These are phyloP conservation scores for Fusarium sp. DNA, from an alignment of 2,329 filamentous ascomycete genomes.

Conservation along the genomic window DNA sequence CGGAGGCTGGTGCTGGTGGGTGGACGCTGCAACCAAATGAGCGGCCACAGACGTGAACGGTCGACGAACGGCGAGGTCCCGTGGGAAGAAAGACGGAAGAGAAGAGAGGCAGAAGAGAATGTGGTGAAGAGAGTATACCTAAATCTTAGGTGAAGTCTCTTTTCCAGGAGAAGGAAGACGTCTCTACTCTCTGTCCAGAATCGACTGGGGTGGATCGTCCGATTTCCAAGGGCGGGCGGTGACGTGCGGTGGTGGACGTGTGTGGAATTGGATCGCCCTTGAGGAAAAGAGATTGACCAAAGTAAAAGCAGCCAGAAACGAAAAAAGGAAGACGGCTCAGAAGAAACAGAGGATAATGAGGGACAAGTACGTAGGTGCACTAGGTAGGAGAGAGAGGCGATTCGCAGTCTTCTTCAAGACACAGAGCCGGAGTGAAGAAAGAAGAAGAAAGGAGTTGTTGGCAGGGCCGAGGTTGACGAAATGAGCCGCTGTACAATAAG, in stretches of 20 bases:
- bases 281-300: constrained; percentile 10
- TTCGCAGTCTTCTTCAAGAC: constrained; percentile 8
- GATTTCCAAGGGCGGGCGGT: constrained; percentile 36
- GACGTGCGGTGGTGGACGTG: constrained; percentile 35
- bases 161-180: constrained; percentile 28
- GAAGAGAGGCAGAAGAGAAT: not conserved
- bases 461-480: not conserved
- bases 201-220: constrained; percentile 37
- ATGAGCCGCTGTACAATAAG: constrained; percentile 11
- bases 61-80: constrained; percentile 3
- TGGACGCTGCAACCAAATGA: constrained; percentile 28
- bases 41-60: constrained; percentile 18
- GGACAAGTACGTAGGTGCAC: constrained; percentile 29
- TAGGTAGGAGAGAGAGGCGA: constrained; percentile 8
- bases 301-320: constrained; percentile 1
- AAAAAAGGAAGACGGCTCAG: not conserved
- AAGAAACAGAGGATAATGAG: constrained; percentile 21
- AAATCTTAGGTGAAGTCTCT: constrained; percentile 28
- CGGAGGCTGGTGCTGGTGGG: not conserved
- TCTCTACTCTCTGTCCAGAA: constrained; percentile 21
- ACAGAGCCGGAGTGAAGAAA: constrained; percentile 4
- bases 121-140: constrained; percentile 8
- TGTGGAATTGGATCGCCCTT: constrained; percentile 32
- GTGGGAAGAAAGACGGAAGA: constrained; percentile 8
- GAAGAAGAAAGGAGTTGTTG: constrained; percentile 5